Evolutionary conservation across 1,284 basidiomycete species (phyloP).

Genomic region (Naganishia sp.): DNA sequence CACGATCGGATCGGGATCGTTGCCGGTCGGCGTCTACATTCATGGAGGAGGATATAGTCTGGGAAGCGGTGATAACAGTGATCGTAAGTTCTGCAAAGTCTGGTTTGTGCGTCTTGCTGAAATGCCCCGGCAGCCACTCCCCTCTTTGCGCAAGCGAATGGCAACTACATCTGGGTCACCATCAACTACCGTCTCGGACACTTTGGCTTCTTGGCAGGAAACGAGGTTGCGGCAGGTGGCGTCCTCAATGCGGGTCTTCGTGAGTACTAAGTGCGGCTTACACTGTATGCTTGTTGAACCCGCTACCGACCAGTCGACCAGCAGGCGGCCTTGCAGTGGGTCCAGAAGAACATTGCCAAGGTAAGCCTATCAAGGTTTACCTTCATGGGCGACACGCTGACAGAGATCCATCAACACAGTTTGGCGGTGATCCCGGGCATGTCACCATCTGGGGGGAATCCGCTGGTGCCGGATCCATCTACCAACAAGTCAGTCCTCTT

Average conservation of each 20-base stretch:
- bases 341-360: slow-evolving; percentile 43
- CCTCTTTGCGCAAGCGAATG: slow-evolving; percentile 48
- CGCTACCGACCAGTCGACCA: slow-evolving; percentile 34
- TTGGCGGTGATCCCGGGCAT: slow-evolving; percentile 48
- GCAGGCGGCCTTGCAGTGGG: slow-evolving; percentile 47
- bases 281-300: background rate
- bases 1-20: slow-evolving; percentile 34
- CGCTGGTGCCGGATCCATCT: slow-evolving; percentile 54
- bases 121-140: slow-evolving; percentile 16
- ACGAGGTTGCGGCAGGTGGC: slow-evolving; percentile 58
- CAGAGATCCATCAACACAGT: slow-evolving; percentile 27
- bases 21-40: slow-evolving; percentile 45
- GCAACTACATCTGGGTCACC: slow-evolving; percentile 58
- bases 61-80: slow-evolving; percentile 56
- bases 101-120: slow-evolving; percentile 37
- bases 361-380: background rate
- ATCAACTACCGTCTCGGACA: slow-evolving; percentile 60
- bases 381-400: no score
- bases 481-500: slow-evolving; percentile 16
- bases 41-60: slow-evolving; percentile 43
- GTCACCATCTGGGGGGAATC: slow-evolving; percentile 62
- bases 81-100: slow-evolving; percentile 50
- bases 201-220: slow-evolving; percentile 59
- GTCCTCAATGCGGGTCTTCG: slow-evolving; percentile 61
- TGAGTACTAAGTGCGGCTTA: slow-evolving; percentile 39